Evolutionary conservation across 2,329 filamentous ascomycete genomes (phyloP).

Genomic region (Hirsutella minnesotensis): DNA sequence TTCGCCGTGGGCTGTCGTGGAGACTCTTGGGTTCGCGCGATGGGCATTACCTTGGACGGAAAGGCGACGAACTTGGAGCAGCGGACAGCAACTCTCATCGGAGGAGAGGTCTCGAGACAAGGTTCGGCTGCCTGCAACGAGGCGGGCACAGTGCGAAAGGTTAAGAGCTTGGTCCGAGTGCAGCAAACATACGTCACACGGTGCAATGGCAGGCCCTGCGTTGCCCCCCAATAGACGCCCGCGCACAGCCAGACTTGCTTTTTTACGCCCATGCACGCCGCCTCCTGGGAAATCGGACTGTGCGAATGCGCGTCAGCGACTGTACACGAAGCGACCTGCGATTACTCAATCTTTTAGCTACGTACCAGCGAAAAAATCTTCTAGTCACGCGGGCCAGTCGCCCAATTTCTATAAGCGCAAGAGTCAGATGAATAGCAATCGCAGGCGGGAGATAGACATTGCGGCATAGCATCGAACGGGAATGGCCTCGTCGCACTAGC

Average conservation of each 20-base stretch:
- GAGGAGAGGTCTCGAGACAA: constrained; percentile 5
- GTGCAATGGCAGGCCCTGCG: background rate
- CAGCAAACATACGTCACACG: constrained; percentile 1
- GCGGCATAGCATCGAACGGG: too few relatives aligned
- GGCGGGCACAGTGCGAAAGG: constrained; percentile 6
- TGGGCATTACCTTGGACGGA: constrained; percentile 9
- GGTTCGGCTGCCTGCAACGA: constrained; percentile 4
- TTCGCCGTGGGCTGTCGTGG: constrained; percentile 14
- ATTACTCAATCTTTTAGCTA: too few relatives aligned
- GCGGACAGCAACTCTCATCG: background rate
- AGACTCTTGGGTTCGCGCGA: constrained; percentile 10
- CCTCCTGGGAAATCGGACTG: too few relatives aligned
- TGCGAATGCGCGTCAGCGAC: too few relatives aligned
- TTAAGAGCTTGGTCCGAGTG: background rate
- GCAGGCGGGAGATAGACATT: too few relatives aligned
- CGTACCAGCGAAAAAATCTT: too few relatives aligned
- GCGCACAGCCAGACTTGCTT: background rate
- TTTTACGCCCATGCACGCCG: background rate
- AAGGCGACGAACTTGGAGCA: constrained; percentile 9
- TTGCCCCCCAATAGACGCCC: too few relatives aligned
- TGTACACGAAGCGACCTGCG: too few relatives aligned
- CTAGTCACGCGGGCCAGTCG: too few relatives aligned
- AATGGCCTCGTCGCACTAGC: too few relatives aligned
- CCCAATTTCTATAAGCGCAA: too few relatives aligned
- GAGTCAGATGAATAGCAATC: too few relatives aligned